Conservation (phyloP, 176 grass and related monocot genomes). For the Zoysia japonica region DNA sequence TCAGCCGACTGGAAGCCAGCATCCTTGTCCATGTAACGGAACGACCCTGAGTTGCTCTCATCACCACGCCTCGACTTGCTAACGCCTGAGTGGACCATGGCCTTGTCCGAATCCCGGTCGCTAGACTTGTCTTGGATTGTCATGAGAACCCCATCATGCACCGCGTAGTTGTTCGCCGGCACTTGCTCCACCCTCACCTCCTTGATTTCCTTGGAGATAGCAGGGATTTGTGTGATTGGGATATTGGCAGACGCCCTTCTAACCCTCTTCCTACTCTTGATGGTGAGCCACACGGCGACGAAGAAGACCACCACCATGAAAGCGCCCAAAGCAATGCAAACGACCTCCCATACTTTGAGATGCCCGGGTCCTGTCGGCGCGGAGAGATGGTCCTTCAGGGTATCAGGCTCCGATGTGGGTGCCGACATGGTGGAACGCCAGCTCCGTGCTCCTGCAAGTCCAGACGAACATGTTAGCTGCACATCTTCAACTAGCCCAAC, state of each 20-base stretch:
- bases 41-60: conserved; percentile 93
- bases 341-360: conserved; percentile 93
- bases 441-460: conserved; percentile 49
- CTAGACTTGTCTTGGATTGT: conserved; percentile 65
- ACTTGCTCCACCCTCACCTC: conserved; percentile 84
- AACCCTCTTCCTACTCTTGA: conserved; percentile 62
- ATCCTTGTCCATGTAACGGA: conserved; percentile 77
- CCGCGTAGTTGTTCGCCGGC: conserved; percentile 43
- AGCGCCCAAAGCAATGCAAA: conserved; percentile 69
- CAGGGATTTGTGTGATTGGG: conserved; percentile 73
- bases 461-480: conserved; percentile 26
- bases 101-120: conserved; percentile 64
- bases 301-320: conserved; percentile 78
- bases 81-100: conserved; percentile 61
- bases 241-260: conserved; percentile 62
- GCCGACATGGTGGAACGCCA: conserved; percentile 38
- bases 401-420: conserved; percentile 47
- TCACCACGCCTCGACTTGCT: conserved; percentile 69
- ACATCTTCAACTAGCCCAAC: conserved; percentile 9
- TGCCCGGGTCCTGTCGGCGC: conserved; percentile 66
- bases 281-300: conserved; percentile 66
- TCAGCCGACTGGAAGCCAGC: conserved; percentile 66
- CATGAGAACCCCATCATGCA: conserved; percentile 53
- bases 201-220: conserved; percentile 87
- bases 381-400: conserved; percentile 79